Evolutionary conservation across 495 filamentous ascomycete species (phyloP).

Genomic region (Penicillium manginii): DNA sequence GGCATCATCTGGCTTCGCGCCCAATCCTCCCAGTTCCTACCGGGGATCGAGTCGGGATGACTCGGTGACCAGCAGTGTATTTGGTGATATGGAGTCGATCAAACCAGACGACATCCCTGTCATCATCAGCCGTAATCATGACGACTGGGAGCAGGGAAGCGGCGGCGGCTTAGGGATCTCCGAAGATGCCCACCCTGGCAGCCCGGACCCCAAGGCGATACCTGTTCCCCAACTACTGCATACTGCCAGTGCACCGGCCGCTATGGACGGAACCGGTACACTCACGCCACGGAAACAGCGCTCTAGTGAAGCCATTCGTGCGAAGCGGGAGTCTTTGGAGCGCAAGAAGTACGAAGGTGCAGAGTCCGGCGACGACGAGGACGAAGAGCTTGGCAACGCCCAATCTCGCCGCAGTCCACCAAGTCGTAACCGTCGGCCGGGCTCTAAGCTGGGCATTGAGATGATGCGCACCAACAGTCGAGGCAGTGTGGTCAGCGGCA

Average conservation of each 20-base stretch:
- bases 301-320: conserved; percentile 77
- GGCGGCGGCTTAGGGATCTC: conserved; percentile 76
- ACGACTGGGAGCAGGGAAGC: conserved; percentile 70
- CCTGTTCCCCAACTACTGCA: conserved; percentile 60
- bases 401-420: conserved; percentile 63
- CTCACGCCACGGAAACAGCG: conserved; percentile 65
- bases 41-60: conserved; percentile 78
- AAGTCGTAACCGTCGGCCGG: conserved; percentile 52
- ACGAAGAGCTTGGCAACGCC: conserved; percentile 77
- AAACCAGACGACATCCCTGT: conserved; percentile 79
- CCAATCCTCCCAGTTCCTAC: conserved; percentile 71
- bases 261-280: conserved; percentile 53
- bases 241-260: conserved; percentile 68
- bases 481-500: conserved; percentile 72
- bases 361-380: conserved; percentile 90
- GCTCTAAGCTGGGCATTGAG: conserved; percentile 85
- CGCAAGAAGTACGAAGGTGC: conserved; percentile 75
- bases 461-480: conserved; percentile 96
- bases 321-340: conserved; percentile 76
- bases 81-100: conserved; percentile 80
- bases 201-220: conserved; percentile 34
- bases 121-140: conserved; percentile 69
- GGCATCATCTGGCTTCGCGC: conserved; percentile 74
- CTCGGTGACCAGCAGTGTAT: conserved; percentile 82
- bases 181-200: conserved; percentile 41